Evolutionary conservation across 2,329 filamentous ascomycete species (phyloP).

Genomic region (Lecanosticta acicola): DNA sequence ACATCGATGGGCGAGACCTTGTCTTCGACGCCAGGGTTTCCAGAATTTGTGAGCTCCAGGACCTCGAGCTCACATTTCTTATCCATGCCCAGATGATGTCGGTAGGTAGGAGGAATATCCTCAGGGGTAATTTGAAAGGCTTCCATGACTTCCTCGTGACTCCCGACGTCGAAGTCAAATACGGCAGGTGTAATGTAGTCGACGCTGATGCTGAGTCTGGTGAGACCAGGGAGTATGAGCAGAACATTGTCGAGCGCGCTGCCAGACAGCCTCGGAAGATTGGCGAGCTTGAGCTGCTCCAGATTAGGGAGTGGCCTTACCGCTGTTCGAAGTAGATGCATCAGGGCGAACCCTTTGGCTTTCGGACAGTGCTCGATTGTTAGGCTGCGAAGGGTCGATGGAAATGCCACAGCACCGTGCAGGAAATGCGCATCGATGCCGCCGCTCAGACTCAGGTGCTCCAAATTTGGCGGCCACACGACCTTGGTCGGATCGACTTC

Average conservation of each 20-base stretch:
- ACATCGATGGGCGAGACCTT: conserved; percentile 40
- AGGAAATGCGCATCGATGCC: conserved; percentile 41
- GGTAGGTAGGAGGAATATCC: background rate
- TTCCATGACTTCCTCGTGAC: conserved; percentile 8
- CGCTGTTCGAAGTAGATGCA: conserved; percentile 33
- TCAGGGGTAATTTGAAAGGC: background rate
- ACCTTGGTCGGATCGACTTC: conserved; percentile 15
- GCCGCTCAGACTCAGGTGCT: conserved; percentile 41
- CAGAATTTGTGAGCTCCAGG: conserved; percentile 38
- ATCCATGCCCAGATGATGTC: conserved; percentile 9
- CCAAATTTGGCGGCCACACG: conserved; percentile 41
- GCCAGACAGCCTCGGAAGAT: conserved; percentile 37
- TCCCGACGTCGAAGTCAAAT: conserved; percentile 31
- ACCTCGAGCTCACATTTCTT: conserved; percentile 32
- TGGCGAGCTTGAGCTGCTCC: conserved; percentile 35
- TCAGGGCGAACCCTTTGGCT: conserved; percentile 34
- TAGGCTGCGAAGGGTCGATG: conserved; percentile 33
- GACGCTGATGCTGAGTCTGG: conserved; percentile 39
- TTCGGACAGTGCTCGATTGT: conserved; percentile 41
- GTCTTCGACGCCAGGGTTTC: conserved; percentile 32
- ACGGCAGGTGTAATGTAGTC: conserved; percentile 43
- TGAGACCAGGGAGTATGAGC: conserved; percentile 36
- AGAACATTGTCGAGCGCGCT: conserved; percentile 39
- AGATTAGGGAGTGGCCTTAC: conserved; percentile 28
- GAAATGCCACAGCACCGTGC: conserved; percentile 31